Evolutionary conservation across 192 early-diverging fungal species (phyloP).

Genomic region (Lunasporangiospora selenospora): DNA sequence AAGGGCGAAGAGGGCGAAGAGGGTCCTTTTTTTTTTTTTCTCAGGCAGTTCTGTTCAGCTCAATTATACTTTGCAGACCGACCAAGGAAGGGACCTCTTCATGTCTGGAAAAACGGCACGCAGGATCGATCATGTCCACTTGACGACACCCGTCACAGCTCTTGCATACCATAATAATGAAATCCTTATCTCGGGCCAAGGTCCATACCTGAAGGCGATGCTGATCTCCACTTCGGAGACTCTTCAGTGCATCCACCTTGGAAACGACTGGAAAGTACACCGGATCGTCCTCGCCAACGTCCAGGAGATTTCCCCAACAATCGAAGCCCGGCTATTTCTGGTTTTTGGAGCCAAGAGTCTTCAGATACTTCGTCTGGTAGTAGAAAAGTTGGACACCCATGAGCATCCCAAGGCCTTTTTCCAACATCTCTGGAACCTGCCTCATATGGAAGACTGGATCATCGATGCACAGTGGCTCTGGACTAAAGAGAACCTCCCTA

Average conservation of each 20-base stretch:
- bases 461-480: constrained; percentile 75
- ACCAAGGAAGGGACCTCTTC: too few relatives aligned
- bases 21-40: too few relatives aligned
- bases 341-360: constrained; percentile 51
- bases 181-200: constrained; percentile 60
- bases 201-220: constrained; percentile 61
- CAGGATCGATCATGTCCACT: constrained; percentile 31
- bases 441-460: constrained; percentile 77
- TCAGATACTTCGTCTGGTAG: constrained; percentile 20
- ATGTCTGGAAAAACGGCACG: too few relatives aligned
- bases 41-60: too few relatives aligned
- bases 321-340: constrained; percentile 32
- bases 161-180: constrained; percentile 53
- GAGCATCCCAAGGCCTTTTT: constrained; percentile 10
- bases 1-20: too few relatives aligned
- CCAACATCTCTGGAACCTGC: constrained; percentile 29
- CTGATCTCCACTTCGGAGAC: constrained; percentile 51
- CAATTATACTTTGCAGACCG: too few relatives aligned
- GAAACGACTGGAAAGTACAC: constrained; percentile 55
- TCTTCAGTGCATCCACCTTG: constrained; percentile 38
- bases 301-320: constrained; percentile 11
- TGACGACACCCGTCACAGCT: constrained; percentile 54
- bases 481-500: constrained; percentile 31
- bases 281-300: constrained; percentile 51
- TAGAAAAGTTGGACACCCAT: neutral